phyloP scores from a whole-genome alignment of 495 filamentous ascomycete species.

The Podospora bellae-mahoneyi region DNA sequence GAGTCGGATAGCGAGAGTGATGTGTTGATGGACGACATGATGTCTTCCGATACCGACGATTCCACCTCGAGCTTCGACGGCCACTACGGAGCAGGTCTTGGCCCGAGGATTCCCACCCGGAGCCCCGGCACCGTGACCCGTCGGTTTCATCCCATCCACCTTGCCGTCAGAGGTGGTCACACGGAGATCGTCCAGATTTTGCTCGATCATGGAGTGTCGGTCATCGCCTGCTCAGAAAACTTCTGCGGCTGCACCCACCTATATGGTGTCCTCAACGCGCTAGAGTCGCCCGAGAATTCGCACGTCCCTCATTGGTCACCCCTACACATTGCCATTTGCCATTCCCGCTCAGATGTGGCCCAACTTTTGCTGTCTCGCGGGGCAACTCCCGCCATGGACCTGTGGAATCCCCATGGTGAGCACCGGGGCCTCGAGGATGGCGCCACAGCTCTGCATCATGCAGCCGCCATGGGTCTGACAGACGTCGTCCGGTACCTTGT shows the following conservation, averaged over 20 bases:
- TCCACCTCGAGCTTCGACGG: constrained; percentile 12
- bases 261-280: constrained; percentile 28
- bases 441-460: constrained; percentile 31
- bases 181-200: constrained; percentile 31
- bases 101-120: not conserved
- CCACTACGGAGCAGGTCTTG: constrained; percentile 2
- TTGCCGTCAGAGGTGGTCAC: constrained; percentile 36
- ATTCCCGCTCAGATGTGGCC: constrained; percentile 29
- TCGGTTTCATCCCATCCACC: constrained; percentile 34
- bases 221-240: constrained; percentile 23
- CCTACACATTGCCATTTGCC: constrained; percentile 40
- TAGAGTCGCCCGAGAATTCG: constrained; percentile 17
- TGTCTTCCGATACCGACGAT: constrained; percentile 13
- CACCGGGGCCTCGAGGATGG: not conserved
- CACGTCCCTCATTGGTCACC: constrained; percentile 30
- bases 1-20: constrained; percentile 18
- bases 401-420: not conserved
- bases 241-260: constrained; percentile 33
- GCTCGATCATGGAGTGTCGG: constrained; percentile 29
- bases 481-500: constrained; percentile 27
- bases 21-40: constrained; percentile 20
- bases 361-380: constrained; percentile 34
- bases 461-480: constrained; percentile 27
- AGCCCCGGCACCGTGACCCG: constrained; percentile 8
- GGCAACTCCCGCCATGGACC: constrained; percentile 30